Evolutionary conservation across 139 green algal species (phyloP), one percentile per base, ranked within the genome.

Genomic region (Prasinococcaceae sp.): DNA sequence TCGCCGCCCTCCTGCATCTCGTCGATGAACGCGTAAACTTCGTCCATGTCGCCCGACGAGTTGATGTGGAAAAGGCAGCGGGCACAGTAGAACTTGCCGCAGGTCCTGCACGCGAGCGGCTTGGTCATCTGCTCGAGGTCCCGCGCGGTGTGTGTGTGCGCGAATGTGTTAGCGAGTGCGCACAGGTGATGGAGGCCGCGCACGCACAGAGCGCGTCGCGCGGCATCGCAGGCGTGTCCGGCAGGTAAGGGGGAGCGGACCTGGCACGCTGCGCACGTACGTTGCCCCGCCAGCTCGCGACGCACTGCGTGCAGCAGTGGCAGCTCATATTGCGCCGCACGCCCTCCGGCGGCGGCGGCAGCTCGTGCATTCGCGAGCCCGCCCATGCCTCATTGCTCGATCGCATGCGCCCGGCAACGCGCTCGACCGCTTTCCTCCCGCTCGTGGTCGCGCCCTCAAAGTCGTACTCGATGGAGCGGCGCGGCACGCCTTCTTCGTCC

Each of bases 61-160:
- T 50, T 50, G 43, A 50, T 50, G 43, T 50, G 43, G 43, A 50
- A 50, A 20, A 50, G 43, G 26, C 43, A 50, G 26, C 43, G 43
- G 25, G 16, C 23, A 20, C 43, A 50, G 26, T 29, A 50, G 26
- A 50, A 29, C 4, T 30, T 28, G 8, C 16, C 16, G 26, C 43
- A 50, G 6, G 43, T 50, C 16, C 19, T 20, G 26, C 43, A 50
- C 0, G 43, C 43, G 1, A 50, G 43, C 0, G 43, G 43, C 20
- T 17, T 50, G 1, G 16, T 50, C n/a, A n/a, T n/a, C n/a, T n/a
- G n/a, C n/a, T n/a, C n/a, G n/a, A n/a, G n/a, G n/a, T n/a, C n/a
- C n/a, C n/a, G n/a, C n/a, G n/a, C n/a, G n/a, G n/a, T n/a, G n/a
- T n/a, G n/a, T n/a, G n/a, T n/a, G n/a, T n/a, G n/a, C n/a, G n/a